A percentile compares a stretch with the other conserved stretches of the same genome.
Conservation (phyloP, 2,329 filamentous ascomycete genomes). For the Lachnum nothofagi region DNA sequence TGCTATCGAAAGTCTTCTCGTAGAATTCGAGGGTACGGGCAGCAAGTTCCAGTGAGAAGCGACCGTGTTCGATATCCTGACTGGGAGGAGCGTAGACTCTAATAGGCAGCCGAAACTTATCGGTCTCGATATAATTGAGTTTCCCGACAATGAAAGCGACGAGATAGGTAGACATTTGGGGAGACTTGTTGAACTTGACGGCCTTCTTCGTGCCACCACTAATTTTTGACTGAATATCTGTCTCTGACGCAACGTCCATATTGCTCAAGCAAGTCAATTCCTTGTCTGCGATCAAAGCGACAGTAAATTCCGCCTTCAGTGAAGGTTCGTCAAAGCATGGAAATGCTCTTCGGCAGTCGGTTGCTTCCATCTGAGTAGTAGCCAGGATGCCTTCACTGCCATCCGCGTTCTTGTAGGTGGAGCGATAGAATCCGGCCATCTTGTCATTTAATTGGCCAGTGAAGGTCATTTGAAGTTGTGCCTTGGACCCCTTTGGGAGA, state of each 20-base stretch:
- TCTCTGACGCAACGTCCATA: constrained; percentile 86
- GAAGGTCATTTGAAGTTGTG: constrained; percentile 72
- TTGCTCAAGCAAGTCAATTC: constrained; percentile 89
- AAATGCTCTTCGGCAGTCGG: constrained; percentile 86
- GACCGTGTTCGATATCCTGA: constrained; percentile 82
- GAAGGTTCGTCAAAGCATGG: constrained; percentile 96
- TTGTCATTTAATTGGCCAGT: constrained; percentile 80
- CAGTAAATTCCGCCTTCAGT: constrained; percentile 86
- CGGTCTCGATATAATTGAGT: constrained; percentile 89
- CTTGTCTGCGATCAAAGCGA: constrained; percentile 87
- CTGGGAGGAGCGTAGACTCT: constrained; percentile 91
- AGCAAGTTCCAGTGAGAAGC: constrained; percentile 84
- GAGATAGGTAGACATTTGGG: constrained; percentile 93
- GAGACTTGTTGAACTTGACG: constrained; percentile 87
- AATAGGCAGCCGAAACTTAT: constrained; percentile 83
- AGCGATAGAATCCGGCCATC: constrained; percentile 97
- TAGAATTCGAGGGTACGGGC: constrained; percentile 90
- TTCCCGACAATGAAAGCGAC: constrained; percentile 91
- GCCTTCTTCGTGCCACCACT: constrained; percentile 67
- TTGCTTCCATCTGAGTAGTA: constrained; percentile 93
- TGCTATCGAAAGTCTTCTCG: constrained; percentile 85
- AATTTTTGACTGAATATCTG: constrained; percentile 61
- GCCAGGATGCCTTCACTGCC: constrained; percentile 78
- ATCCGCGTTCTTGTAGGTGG: constrained; percentile 79
- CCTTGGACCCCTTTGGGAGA: constrained; percentile 70